Evolutionary conservation across 2,329 filamentous ascomycete genomes (phyloP), one percentile per base, ranked within the genome.

Genomic region (Amesomyces nigricolor): DNA sequence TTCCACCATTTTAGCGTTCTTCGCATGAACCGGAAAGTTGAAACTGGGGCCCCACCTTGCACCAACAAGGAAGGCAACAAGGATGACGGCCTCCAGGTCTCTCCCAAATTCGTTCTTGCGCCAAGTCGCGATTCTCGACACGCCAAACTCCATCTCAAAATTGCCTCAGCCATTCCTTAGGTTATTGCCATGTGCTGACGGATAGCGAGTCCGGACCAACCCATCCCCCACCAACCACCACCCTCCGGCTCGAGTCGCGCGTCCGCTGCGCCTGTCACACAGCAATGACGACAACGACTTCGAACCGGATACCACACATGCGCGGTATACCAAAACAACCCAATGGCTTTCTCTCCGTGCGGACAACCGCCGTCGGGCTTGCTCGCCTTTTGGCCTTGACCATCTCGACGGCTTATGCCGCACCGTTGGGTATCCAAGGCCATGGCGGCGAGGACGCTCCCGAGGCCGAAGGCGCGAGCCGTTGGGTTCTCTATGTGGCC

Each of bases 401-500:
- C 57, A 62, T 82, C 26, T 75, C 75, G 16, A 76, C 73, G 10
- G 78, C 74, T 39, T 70, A 76, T 4, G 76, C 78, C 10, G 75
- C 75, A 14, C 78, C 79, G 1, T 54, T 80, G 39, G 60, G 63
- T 11, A 56, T 61, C 35, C 58, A 62, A 35, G 68, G 65, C 30
- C 73, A 73, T 45, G 60, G 68, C 14, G 69, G 70, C 56, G 71
- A 77, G 45, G 70, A 77, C 53, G 75, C 73, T 37, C 76, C 78
- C 58, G 76, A 83, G 53, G 70, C 73, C 7, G 74, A 79, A 22
- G 85, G 87, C 59, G 79, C 84, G 7, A 80, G 81, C 49, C 74
- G 95, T 62, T 95, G 89, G 88, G 75, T 92, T 45, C 90, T 96
- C 67, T 80, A 94, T 59, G 77, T 85, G 54, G 78, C 91, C 30